phyloP scores from a whole-genome alignment of 768 basidiomycete genomes.

The Lentinula lateritia region DNA sequence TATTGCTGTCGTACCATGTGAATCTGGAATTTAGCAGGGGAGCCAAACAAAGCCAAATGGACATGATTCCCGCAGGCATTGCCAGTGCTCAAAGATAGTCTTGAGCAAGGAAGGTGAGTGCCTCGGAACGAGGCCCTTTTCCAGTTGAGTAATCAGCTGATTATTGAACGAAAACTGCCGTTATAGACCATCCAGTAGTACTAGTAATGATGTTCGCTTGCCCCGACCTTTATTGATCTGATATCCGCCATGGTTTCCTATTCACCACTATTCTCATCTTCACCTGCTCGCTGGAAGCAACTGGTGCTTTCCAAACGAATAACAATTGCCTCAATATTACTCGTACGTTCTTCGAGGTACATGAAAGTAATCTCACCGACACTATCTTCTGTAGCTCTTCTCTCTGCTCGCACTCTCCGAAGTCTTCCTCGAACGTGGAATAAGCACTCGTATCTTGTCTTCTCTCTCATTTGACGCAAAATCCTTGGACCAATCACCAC shows the following conservation, averaged over 20 bases:
- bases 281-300: constrained; percentile 1
- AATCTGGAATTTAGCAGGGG: too few relatives aligned
- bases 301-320: neutral
- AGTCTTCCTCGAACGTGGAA: constrained; percentile 1
- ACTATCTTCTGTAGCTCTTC: neutral
- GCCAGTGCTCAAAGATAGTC: too few relatives aligned
- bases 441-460: neutral
- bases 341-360: neutral
- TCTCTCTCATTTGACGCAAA: neutral
- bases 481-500: neutral
- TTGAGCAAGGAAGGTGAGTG: too few relatives aligned
- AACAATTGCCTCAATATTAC: neutral
- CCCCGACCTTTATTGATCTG: too few relatives aligned
- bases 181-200: too few relatives aligned
- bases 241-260: neutral
- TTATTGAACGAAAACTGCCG: too few relatives aligned
- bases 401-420: neutral
- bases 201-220: too few relatives aligned
- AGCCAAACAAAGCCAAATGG: too few relatives aligned
- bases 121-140: too few relatives aligned
- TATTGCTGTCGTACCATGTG: too few relatives aligned
- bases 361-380: neutral
- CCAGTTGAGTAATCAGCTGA: too few relatives aligned
- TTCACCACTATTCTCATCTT: neutral
- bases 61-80: too few relatives aligned